These are phyloP conservation scores for Hortiboletus rubellus DNA, from an alignment of 1,284 basidiomycete species.

Conservation along the genomic window DNA sequence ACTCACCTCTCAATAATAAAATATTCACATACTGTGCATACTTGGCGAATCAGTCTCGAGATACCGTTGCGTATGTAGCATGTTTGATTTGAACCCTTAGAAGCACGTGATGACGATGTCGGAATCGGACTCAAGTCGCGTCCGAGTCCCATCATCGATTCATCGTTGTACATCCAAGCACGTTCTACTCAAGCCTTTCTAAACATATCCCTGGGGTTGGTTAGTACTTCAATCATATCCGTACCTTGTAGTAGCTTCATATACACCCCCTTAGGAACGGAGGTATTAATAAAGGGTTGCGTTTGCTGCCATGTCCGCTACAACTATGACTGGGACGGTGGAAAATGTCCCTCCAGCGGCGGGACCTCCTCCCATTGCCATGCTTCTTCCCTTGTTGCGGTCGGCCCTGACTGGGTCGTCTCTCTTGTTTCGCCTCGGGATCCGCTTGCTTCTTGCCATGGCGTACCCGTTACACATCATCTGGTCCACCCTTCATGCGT, in stretches of 20 bases:
- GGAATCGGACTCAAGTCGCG: no score
- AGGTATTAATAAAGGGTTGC: background rate
- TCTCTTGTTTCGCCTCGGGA: slow-evolving; percentile 15
- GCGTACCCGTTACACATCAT: slow-evolving; percentile 36
- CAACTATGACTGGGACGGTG: background rate
- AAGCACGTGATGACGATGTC: background rate
- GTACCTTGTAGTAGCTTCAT: background rate
- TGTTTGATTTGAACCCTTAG: background rate
- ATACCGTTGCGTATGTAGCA: background rate
- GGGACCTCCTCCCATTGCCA: slow-evolving; percentile 26
- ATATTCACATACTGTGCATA: background rate
- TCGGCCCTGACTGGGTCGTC: slow-evolving; percentile 9
- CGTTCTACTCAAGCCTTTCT: background rate
- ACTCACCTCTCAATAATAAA: background rate
- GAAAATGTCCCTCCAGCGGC: slow-evolving; percentile 1
- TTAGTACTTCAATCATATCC: background rate
- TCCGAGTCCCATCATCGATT: no score
- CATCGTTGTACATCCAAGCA: no score
- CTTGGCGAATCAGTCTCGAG: background rate
- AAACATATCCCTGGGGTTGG: background rate
- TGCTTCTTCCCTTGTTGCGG: slow-evolving; percentile 26
- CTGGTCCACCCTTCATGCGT: slow-evolving; percentile 43
- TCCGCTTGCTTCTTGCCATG: slow-evolving; percentile 22
- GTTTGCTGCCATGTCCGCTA: slow-evolving; percentile 8
- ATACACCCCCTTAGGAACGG: background rate